Evolutionary conservation across 2,329 filamentous ascomycete species (phyloP), one percentile per base, ranked within the genome.

Genomic region (Trichophyton rubrum): DNA sequence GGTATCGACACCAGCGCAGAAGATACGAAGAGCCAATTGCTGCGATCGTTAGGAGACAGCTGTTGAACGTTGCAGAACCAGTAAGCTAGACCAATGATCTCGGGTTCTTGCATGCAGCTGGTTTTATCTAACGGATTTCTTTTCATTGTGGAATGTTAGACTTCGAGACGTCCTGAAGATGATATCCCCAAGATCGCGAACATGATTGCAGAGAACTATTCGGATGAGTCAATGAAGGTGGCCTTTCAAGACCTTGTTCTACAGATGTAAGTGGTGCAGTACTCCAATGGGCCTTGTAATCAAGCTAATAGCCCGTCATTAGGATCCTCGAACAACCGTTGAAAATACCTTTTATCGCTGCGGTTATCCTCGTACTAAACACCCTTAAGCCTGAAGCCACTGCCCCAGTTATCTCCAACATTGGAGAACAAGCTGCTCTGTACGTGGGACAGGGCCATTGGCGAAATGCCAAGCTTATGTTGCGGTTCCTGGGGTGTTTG

Each of bases 271-370:
- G 81, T 68, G 27, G 59, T 60, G 59, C 40, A n/a, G 40, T 6
- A 43, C n/a, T n/a, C 13, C 38, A n/a, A 15, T 17, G 40, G 15
- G 5, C 5, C 15, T 15, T n/a, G 15, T 4, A 43, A n/a, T 2
- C 7, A 43, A 40, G 27, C 55, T 38, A 57, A 57, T 11, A 17
- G 38, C 40, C 20, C n/a, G 5, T 17, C 8, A 55, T 27, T 62
- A 84, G 82, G 65, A 81, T 88, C 49, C 72, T 89, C 40, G 93
- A 99, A 76, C 93, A 99, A 75, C 93, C 93, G 0, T 86, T 99
- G 73, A 97, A 97, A 79, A 95, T 90, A n/a, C 92, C 93, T 0
- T 97, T 96, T 71, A 82, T 95, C 41, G 90, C 91, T 8, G 89
- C 88, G 20, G 85, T 92, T 13, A 82, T 95, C 49, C 80, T 96